A percentile compares a stretch with the other conserved stretches of the same genome.
Conservation (phyloP, 495 filamentous ascomycete genomes). For the Tuber indicum region DNA sequence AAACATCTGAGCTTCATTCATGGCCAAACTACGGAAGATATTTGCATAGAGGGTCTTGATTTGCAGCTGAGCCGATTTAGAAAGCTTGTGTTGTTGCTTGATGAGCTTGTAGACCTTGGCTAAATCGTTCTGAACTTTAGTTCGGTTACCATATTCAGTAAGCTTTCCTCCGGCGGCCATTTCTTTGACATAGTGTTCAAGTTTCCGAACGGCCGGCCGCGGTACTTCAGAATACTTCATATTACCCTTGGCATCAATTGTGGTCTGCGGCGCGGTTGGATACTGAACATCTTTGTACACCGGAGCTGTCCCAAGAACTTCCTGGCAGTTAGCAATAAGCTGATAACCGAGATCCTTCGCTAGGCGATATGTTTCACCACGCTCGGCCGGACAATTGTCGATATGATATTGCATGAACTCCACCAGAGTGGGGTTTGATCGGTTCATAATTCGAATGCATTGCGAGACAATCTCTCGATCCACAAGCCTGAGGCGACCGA, state of each 20-base stretch:
- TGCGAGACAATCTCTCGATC: conserved; percentile 97
- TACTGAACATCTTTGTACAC: conserved; percentile 92
- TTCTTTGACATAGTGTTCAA: conserved; percentile 97
- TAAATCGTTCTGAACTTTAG: conserved; percentile 94
- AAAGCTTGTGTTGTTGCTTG: conserved; percentile 91
- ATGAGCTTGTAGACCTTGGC: conserved; percentile 94
- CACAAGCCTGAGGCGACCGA: conserved; percentile 82
- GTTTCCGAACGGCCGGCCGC: conserved; percentile 84
- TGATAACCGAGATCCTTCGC: conserved; percentile 92
- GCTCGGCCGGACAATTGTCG: conserved; percentile 93
- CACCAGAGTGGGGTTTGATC: conserved; percentile 86
- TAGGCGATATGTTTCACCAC: conserved; percentile 93
- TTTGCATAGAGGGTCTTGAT: conserved; percentile 92
- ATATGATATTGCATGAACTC: conserved; percentile 99
- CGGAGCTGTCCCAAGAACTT: conserved; percentile 72
- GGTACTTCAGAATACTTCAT: conserved; percentile 82
- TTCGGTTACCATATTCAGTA: conserved; percentile 95
- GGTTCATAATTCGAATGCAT: conserved; percentile 99
- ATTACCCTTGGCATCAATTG: conserved; percentile 80
- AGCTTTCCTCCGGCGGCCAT: conserved; percentile 99
- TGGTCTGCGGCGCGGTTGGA: conserved; percentile 85
- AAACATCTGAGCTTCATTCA: conserved; percentile 97
- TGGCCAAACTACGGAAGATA: conserved; percentile 81
- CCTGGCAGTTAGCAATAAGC: conserved; percentile 95
- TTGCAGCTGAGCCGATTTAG: conserved; percentile 87